These are phyloP conservation scores for Trifolium dubium DNA, from an alignment of 306 rosid species.

Conservation along the genomic window DNA sequence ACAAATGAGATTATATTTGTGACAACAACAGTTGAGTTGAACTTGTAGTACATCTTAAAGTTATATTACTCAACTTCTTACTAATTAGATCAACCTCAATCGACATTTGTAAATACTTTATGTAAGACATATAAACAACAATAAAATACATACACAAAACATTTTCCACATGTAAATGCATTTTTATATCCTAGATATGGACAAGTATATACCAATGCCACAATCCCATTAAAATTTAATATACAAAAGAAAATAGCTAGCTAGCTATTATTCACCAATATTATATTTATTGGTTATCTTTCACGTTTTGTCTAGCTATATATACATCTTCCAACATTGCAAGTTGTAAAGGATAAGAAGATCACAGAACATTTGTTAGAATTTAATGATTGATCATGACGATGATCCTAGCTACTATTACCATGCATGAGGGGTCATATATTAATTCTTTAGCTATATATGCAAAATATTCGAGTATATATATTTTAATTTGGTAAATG, in stretches of 20 bases:
- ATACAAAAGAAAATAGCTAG: background rate
- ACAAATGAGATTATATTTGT: too few species aligned
- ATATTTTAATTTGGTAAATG: slow-evolving; percentile 21
- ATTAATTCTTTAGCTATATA: background rate
- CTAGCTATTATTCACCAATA: background rate
- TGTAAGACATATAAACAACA: too few species aligned
- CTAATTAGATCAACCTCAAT: too few species aligned
- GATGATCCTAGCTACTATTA: slow-evolving; percentile 7
- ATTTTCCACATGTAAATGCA: background rate
- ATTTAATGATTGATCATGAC: slow-evolving; percentile 18
- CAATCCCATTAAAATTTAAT: background rate
- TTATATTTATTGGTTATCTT: background rate
- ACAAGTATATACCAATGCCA: background rate
- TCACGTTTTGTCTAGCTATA: background rate
- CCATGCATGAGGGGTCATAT: slow-evolving; percentile 19
- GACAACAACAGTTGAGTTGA: too few species aligned
- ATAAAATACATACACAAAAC: too few species aligned
- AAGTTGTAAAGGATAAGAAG: slow-evolving; percentile 3
- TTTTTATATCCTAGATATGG: background rate
- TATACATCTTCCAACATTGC: background rate
- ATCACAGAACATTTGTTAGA: background rate
- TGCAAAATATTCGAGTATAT: slow-evolving; percentile 30
- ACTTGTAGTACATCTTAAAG: too few species aligned
- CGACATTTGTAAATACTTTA: too few species aligned
- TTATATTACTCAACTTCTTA: too few species aligned